Base-by-base conservation (phyloP, 139 green algal species). In the Micractinium sp. region DNA sequence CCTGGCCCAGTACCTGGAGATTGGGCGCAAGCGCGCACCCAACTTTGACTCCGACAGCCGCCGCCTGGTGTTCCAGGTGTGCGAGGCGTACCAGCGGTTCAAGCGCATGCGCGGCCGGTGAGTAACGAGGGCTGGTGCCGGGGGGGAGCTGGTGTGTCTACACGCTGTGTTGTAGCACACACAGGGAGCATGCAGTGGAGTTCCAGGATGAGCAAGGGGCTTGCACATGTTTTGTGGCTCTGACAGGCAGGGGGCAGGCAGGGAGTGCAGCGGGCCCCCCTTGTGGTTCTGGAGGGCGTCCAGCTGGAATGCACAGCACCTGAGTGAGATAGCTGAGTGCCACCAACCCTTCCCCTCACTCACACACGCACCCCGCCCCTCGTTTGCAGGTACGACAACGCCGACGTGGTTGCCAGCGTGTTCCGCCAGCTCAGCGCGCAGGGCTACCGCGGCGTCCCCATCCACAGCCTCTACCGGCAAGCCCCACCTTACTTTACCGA, bases 391-490 rank as follows among this genome's bases (percentile, higher is more conserved):
- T 96, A 93, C 63, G 94, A 96, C 89, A 85, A 86, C 35, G 83
- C 92, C 63, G 95, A 97, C 87, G 73, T 97, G 73, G 92, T 97
- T 78, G 87, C 90, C 9, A 91, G 95, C 86, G 81, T 97, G 85
- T 96, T 93, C 87, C 89, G 92, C 35, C 86, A 92, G 76, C 77
- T 97, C 53, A 33, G 76, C 18, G 39, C 41, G 3, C 41, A 89
- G 16, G 90, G 91, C 79, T 97, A 97, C 91, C 85, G 36, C 1
- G 95, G 95, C 0, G 89, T 87, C 31, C 87, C 90, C 38, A 90
- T 98, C 31, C 89, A 96, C 75, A 93, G 83, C 74, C 88, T 98
- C 61, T 97, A 95, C 91, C 85, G 82, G 82, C 63, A 14, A 27
- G 82, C 7, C 3, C 12, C 47, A 56, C 67, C n/a, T 35, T 35